Evolutionary conservation across 305 asterid species (phyloP).

Genomic region (Rubia peregrina): DNA sequence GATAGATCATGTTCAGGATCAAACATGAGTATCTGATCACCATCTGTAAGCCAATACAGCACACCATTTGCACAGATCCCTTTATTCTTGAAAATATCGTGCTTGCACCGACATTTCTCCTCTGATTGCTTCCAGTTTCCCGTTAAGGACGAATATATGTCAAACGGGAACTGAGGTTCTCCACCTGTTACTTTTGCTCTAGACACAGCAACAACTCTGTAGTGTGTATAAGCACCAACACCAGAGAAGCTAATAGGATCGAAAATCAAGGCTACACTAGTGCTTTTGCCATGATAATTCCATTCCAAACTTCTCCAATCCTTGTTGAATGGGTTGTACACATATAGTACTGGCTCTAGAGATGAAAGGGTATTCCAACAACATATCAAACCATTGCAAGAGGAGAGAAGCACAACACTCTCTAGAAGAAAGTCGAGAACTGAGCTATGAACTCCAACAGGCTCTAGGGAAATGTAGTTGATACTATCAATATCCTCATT

Average conservation of each 20-base stretch:
- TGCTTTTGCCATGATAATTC: slow-evolving; percentile 30
- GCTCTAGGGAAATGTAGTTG: slow-evolving; percentile 40
- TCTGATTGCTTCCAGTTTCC: slow-evolving; percentile 40
- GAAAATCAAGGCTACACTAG: slow-evolving; percentile 41
- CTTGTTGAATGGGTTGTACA: slow-evolving; percentile 31
- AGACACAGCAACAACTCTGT: slow-evolving; percentile 38
- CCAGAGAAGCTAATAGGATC: slow-evolving; percentile 32
- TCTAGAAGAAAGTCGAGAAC: slow-evolving; percentile 56
- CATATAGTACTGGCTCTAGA: not conserved
- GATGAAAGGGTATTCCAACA: slow-evolving; percentile 20
- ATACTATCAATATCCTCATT: slow-evolving; percentile 27
- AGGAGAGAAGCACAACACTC: slow-evolving; percentile 35
- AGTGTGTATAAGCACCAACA: slow-evolving; percentile 28
- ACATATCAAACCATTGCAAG: slow-evolving; percentile 46
- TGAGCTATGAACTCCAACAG: slow-evolving; percentile 12
- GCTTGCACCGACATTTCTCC: slow-evolving; percentile 33
- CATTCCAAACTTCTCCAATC: slow-evolving; percentile 38
- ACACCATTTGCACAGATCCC: slow-evolving; percentile 36
- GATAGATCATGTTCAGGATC: slow-evolving; percentile 41
- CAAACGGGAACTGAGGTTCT: slow-evolving; percentile 30
- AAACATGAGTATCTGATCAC: slow-evolving; percentile 48
- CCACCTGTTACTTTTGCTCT: slow-evolving; percentile 19
- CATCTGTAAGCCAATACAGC: slow-evolving; percentile 55
- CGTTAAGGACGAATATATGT: slow-evolving; percentile 40
- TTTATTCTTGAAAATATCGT: slow-evolving; percentile 31